Percentiles rank a stretch among this genome's conserved stretches.
These are phyloP conservation scores for Tympanopsis confertula DNA, from an alignment of 2,329 filamentous ascomycete species.

Conservation along the genomic window DNA sequence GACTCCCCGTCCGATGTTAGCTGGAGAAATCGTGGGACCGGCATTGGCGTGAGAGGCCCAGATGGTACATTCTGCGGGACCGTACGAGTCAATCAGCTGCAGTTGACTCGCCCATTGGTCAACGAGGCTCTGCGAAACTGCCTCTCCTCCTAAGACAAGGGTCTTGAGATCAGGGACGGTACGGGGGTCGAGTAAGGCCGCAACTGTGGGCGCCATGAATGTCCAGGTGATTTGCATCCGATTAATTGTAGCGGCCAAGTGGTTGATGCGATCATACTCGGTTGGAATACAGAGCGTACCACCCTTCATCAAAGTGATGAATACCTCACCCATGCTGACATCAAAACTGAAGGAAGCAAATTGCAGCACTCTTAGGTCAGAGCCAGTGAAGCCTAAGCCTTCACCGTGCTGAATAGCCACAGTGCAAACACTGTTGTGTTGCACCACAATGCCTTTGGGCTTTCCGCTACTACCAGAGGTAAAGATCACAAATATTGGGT, in stretches of 20 bases:
- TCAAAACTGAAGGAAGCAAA: constrained; percentile 22
- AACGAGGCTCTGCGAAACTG: constrained; percentile 3
- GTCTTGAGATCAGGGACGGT: neutral
- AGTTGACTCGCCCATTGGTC: neutral
- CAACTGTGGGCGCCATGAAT: constrained; percentile 2
- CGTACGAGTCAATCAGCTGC: neutral
- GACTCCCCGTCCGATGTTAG: neutral
- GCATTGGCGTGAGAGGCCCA: constrained; percentile 7
- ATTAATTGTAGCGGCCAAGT: constrained; percentile 11
- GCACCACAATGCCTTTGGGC: constrained; percentile 18
- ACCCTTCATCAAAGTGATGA: constrained; percentile 20
- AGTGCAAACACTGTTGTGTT: neutral
- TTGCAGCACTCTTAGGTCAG: constrained; percentile 8
- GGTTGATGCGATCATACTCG: constrained; percentile 18
- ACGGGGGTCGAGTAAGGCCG: constrained; percentile 1
- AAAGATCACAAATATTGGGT: constrained; percentile 24
- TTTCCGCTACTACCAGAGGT: constrained; percentile 35
- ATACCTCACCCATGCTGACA: constrained; percentile 20
- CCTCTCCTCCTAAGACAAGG: neutral
- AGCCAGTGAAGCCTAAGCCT: constrained; percentile 10
- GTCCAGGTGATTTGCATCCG: constrained; percentile 2
- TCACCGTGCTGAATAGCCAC: constrained; percentile 4
- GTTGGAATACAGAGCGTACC: constrained; percentile 24
- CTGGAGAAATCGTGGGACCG: neutral
- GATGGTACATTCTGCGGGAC: neutral